Evolutionary conservation across 2,329 filamentous ascomycete species (phyloP).

Genomic region (Fusarium albidum): DNA sequence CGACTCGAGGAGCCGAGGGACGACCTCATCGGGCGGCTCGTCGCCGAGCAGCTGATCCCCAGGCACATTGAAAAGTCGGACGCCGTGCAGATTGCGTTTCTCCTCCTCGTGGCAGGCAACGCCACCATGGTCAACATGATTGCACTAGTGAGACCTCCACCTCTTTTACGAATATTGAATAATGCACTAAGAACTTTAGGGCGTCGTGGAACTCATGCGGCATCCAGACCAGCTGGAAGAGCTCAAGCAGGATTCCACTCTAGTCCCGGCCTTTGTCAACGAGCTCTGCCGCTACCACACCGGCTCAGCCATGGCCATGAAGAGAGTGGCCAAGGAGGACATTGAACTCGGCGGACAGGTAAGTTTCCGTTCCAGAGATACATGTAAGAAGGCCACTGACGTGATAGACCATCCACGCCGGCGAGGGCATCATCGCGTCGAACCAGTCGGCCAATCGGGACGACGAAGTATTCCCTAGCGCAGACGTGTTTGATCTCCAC

Average conservation of each 20-base stretch:
- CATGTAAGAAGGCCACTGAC: neutral
- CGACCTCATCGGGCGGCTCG: slow-evolving; percentile 55
- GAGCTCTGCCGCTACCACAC: slow-evolving; percentile 59
- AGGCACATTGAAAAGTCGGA: slow-evolving; percentile 50
- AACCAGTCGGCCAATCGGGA: slow-evolving; percentile 57
- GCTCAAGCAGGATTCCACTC: slow-evolving; percentile 49
- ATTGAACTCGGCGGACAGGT: slow-evolving; percentile 52
- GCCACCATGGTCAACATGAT: slow-evolving; percentile 62
- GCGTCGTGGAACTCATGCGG: slow-evolving; percentile 53
- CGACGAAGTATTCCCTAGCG: slow-evolving; percentile 51
- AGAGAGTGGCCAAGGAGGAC: slow-evolving; percentile 56
- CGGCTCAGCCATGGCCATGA: slow-evolving; percentile 54
- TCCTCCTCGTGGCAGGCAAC: slow-evolving; percentile 59
- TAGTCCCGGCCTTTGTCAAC: slow-evolving; percentile 51
- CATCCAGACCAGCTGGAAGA: slow-evolving; percentile 52
- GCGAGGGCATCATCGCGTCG: slow-evolving; percentile 56
- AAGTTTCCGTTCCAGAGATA: neutral
- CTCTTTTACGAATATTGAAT: neutral
- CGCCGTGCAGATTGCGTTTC: slow-evolving; percentile 56
- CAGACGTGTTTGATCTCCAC: slow-evolving; percentile 55
- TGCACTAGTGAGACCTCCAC: slow-evolving; percentile 44
- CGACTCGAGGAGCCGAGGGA: slow-evolving; percentile 49
- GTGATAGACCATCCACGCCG: slow-evolving; percentile 48
- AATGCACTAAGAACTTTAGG: slow-evolving; percentile 36
- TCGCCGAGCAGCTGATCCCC: slow-evolving; percentile 48